phyloP scores from a whole-genome alignment of 805 yeast genomes.

The Naumovozyma dairenensis region DNA sequence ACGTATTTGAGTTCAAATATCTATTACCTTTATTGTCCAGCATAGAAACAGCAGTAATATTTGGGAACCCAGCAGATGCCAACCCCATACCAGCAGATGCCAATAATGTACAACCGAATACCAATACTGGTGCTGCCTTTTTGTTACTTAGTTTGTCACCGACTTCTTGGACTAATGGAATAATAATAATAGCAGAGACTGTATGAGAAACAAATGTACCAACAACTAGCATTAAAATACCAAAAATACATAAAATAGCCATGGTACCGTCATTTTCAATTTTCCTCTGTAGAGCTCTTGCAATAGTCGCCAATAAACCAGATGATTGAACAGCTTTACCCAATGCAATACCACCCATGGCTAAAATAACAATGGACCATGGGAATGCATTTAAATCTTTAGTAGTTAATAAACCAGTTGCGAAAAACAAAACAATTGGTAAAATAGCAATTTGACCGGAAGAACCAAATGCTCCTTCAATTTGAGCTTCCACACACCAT shows the following conservation, averaged over 20 bases:
- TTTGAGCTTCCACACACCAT: slow-evolving; percentile 81
- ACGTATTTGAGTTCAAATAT: slow-evolving; percentile 69
- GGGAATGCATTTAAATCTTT: slow-evolving; percentile 90
- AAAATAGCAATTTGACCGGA: slow-evolving; percentile 86
- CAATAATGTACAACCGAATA: slow-evolving; percentile 45
- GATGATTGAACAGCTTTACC: slow-evolving; percentile 93
- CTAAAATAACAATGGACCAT: slow-evolving; percentile 90
- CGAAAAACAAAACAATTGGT: slow-evolving; percentile 81
- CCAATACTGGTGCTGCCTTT: slow-evolving; percentile 48
- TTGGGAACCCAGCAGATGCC: slow-evolving; percentile 97
- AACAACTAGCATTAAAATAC: slow-evolving; percentile 67
- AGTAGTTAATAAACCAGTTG: slow-evolving; percentile 72
- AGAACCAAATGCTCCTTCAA: slow-evolving; percentile 70
- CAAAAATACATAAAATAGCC: slow-evolving; percentile 72
- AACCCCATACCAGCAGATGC: slow-evolving; percentile 95
- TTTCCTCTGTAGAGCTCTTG: slow-evolving; percentile 51
- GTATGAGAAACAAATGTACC: slow-evolving; percentile 97
- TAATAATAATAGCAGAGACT: slow-evolving; percentile 86
- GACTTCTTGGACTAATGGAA: slow-evolving; percentile 82
- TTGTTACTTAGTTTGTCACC: slow-evolving; percentile 63
- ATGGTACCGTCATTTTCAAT: slow-evolving; percentile 55
- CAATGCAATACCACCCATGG: slow-evolving; percentile 94
- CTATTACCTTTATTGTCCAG: slow-evolving; percentile 86
- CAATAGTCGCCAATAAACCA: slow-evolving; percentile 74
- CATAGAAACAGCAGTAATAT: slow-evolving; percentile 93